These are phyloP conservation scores for Phytophthora colocasiae DNA, from an alignment of 352 stramenopile species.

Conservation along the genomic window DNA sequence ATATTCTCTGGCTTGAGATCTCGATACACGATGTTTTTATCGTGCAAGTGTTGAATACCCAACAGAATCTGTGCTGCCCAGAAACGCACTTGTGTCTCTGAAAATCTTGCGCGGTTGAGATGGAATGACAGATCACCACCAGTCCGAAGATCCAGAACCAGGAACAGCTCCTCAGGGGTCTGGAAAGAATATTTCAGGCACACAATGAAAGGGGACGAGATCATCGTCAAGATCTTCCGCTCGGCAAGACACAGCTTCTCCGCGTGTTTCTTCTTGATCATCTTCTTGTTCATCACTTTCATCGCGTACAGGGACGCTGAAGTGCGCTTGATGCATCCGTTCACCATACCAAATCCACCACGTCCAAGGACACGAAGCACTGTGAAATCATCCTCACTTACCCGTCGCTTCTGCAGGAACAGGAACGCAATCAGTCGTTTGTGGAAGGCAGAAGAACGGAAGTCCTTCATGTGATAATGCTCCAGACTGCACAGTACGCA, in stretches of 20 bases:
- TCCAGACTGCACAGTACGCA: conserved; percentile 77
- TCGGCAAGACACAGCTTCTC: conserved; percentile 82
- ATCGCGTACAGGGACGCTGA: conserved; percentile 85
- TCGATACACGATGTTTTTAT: conserved; percentile 92
- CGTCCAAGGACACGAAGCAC: conserved; percentile 95
- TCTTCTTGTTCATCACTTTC: conserved; percentile 91
- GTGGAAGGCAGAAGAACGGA: conserved; percentile 84
- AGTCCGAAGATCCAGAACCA: conserved; percentile 97
- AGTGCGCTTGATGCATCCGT: conserved; percentile 96
- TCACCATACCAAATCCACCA: conserved; percentile 97
- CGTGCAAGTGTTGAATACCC: conserved; percentile 84
- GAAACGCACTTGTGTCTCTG: conserved; percentile 78
- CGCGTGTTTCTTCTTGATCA: conserved; percentile 94
- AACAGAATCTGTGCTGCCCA: conserved; percentile 85
- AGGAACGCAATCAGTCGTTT: conserved; percentile 90
- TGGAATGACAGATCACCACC: conserved; percentile 96
- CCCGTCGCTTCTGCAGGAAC: conserved; percentile 88
- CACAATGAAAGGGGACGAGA: conserved; percentile 93
- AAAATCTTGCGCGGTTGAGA: conserved; percentile 74
- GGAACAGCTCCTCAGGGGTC: conserved; percentile 94
- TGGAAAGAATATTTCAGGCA: conserved; percentile 97
- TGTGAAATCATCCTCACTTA: conserved; percentile 96
- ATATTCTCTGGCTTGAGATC: conserved; percentile 93
- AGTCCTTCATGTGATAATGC: conserved; percentile 72
- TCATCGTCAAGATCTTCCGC: conserved; percentile 78